Percentiles rank a stretch among this genome's conserved stretches.
phyloP scores from a whole-genome alignment of 23 red algal species.

The Gracilariopsis chorda region DNA sequence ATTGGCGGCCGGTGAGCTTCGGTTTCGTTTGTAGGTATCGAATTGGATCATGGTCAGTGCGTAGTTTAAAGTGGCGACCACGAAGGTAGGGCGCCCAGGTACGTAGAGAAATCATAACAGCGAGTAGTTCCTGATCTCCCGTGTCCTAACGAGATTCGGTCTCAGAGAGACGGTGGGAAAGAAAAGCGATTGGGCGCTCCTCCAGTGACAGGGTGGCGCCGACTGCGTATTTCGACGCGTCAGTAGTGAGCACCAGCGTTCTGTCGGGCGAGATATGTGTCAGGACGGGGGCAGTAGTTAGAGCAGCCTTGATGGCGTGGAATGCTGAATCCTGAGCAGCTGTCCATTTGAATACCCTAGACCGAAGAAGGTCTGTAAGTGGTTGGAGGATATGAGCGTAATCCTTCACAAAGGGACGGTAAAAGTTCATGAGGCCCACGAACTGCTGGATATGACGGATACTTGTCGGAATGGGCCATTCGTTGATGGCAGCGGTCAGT shows the following conservation, averaged over 20 bases:
- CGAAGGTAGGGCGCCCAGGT: background rate
- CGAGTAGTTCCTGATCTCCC: slow-evolving; percentile 12
- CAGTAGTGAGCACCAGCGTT: background rate
- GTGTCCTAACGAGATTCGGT: background rate
- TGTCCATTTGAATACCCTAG: too few species aligned
- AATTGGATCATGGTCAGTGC: slow-evolving; percentile 23
- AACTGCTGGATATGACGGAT: too few species aligned
- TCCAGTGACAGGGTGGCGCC: background rate
- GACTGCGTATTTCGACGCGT: slow-evolving; percentile 20
- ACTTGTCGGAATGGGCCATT: too few species aligned
- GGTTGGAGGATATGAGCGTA: too few species aligned
- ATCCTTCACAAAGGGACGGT: too few species aligned
- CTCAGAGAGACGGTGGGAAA: too few species aligned
- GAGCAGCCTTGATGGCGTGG: background rate
- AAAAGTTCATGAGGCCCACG: too few species aligned
- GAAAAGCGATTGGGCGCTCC: too few species aligned
- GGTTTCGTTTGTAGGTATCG: slow-evolving; percentile 25
- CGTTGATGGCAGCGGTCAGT: too few species aligned
- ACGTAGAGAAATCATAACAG: background rate
- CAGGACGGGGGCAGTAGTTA: background rate
- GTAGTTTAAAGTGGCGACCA: background rate
- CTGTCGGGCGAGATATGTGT: background rate
- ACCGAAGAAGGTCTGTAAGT: too few species aligned
- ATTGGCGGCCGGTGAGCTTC: background rate
- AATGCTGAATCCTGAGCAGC: too few species aligned